Conservation (phyloP, 2,329 filamentous ascomycete genomes). For the Thelonectria rubi region DNA sequence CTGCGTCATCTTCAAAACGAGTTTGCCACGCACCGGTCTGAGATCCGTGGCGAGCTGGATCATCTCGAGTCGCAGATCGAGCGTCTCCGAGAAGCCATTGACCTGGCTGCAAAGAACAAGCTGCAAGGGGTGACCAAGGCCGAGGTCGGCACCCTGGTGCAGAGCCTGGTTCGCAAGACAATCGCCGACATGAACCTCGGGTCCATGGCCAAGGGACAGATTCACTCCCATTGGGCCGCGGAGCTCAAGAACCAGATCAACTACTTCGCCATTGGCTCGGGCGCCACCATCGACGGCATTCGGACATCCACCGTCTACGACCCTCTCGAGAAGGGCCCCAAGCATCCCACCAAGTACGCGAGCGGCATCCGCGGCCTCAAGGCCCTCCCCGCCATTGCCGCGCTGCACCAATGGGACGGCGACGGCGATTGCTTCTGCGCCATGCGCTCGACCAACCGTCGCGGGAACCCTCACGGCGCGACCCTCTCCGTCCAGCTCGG, state of each 20-base stretch:
- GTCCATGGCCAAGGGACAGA: slow-evolving; percentile 56
- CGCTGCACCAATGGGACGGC: slow-evolving; percentile 76
- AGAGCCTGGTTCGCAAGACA: slow-evolving; percentile 54
- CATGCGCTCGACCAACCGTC: slow-evolving; percentile 51
- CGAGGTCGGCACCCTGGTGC: slow-evolving; percentile 54
- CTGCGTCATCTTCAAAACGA: slow-evolving; percentile 53
- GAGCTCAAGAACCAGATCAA: slow-evolving; percentile 70
- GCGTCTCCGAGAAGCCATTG: slow-evolving; percentile 44
- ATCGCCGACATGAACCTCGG: slow-evolving; percentile 58
- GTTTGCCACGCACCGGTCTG: slow-evolving; percentile 49
- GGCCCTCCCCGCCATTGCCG: slow-evolving; percentile 56
- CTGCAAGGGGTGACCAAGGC: slow-evolving; percentile 48
- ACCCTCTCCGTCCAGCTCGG: slow-evolving; percentile 72
- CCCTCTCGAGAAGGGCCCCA: slow-evolving; percentile 36
- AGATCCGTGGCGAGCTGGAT: slow-evolving; percentile 53
- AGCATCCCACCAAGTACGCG: slow-evolving; percentile 18
- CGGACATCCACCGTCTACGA: slow-evolving; percentile 69
- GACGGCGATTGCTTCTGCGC: slow-evolving; percentile 91
- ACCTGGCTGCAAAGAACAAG: slow-evolving; percentile 37
- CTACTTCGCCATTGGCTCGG: slow-evolving; percentile 73
- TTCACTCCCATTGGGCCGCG: slow-evolving; percentile 54
- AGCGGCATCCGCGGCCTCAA: slow-evolving; percentile 35
- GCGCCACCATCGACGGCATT: slow-evolving; percentile 69
- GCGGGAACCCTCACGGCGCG: slow-evolving; percentile 61
- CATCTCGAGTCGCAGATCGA: slow-evolving; percentile 49